phyloP scores from a whole-genome alignment of 2,329 filamentous ascomycete species.

The Trichophyton mentagrophytes region DNA sequence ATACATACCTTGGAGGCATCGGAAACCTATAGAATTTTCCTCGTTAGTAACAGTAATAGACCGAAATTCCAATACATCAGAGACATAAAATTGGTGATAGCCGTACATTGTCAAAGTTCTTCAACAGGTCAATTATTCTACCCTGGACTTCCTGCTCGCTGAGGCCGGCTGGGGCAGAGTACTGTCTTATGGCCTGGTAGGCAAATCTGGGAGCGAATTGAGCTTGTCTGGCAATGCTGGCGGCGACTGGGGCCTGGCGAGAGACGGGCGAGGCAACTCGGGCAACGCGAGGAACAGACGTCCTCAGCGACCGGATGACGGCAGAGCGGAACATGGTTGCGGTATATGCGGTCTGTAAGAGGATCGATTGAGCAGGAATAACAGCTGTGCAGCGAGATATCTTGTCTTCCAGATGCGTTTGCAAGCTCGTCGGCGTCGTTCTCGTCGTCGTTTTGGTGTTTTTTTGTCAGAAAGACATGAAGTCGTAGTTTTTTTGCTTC shows the following conservation, averaged over 20 bases:
- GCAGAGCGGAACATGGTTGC: constrained; percentile 78
- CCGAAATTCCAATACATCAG: not conserved
- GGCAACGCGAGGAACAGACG: constrained; percentile 39
- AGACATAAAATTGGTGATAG: not conserved
- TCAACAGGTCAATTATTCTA: constrained; percentile 80
- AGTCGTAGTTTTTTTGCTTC: not conserved
- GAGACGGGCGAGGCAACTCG: constrained; percentile 44
- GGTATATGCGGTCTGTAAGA: constrained; percentile 1
- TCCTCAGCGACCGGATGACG: constrained; percentile 62
- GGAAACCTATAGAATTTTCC: constrained; percentile 23
- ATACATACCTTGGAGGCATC: constrained; percentile 44
- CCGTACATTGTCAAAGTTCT: constrained; percentile 92
- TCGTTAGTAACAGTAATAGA: constrained; percentile 13
- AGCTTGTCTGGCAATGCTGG: constrained; percentile 49
- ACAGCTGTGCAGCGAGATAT: not conserved
- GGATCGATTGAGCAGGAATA: not conserved
- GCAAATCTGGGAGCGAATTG: constrained; percentile 49
- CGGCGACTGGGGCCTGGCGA: constrained; percentile 44
- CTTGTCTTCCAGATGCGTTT: not conserved
- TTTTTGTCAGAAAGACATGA: not conserved
- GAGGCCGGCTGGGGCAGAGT: constrained; percentile 70
- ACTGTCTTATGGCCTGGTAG: constrained; percentile 64
- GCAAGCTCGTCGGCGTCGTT: constrained; percentile 1
- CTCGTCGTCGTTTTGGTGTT: constrained; percentile 2
- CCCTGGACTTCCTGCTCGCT: constrained; percentile 76